phyloP scores from a whole-genome alignment of 2,329 filamentous ascomycete species.

The Clarireedia sp. region DNA sequence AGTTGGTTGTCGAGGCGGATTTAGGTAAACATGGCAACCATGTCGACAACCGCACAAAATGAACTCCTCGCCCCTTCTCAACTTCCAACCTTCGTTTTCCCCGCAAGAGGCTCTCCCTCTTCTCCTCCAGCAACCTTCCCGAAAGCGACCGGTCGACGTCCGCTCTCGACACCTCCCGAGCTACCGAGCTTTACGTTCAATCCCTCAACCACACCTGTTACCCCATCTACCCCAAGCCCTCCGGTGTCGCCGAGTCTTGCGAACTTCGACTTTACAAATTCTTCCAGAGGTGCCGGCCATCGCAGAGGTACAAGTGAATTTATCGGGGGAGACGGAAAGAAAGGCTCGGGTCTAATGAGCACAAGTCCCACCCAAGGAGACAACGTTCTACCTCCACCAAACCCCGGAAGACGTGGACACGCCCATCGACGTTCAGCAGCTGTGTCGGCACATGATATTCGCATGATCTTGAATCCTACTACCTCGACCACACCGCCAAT shows the following conservation, averaged over 20 bases:
- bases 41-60: constrained; percentile 1
- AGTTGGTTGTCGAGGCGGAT: constrained; percentile 6
- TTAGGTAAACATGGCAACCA: constrained; percentile 10
- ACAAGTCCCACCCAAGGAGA: constrained; percentile 62
- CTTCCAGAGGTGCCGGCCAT: constrained; percentile 53
- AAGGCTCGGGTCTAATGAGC: constrained; percentile 48
- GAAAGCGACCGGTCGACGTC: constrained; percentile 42
- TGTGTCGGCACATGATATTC: constrained; percentile 75
- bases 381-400: constrained; percentile 47
- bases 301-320: constrained; percentile 79
- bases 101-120: constrained; percentile 15
- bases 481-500: constrained; percentile 11
- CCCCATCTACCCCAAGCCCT: constrained; percentile 30
- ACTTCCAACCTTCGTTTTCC: constrained; percentile 24
- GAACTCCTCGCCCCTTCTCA: constrained; percentile 14
- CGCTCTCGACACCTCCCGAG: constrained; percentile 34
- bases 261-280: constrained; percentile 12
- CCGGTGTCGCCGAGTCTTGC: constrained; percentile 39
- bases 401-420: constrained; percentile 54
- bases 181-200: constrained; percentile 8
- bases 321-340: constrained; percentile 60
- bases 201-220: not conserved
- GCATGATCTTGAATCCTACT: constrained; percentile 50
- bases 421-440: constrained; percentile 69
- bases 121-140: constrained; percentile 29